Conservation (phyloP, 2,329 filamentous ascomycete genomes). For the Paraphaeosphaeria sporulosa region DNA sequence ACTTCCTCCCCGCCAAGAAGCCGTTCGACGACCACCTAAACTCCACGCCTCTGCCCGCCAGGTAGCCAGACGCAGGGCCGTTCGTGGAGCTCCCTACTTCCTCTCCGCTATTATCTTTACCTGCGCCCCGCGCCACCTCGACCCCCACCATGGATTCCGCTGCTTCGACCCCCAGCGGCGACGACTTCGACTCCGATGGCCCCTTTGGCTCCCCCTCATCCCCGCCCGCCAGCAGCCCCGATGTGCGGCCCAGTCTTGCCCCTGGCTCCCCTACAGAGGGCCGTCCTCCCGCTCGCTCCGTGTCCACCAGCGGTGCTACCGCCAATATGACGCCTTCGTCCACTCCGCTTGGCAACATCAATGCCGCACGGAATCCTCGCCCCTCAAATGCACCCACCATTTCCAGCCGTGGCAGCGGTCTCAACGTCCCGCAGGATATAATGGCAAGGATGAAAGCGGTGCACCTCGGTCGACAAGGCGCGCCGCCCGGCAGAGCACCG, state of each 20-base stretch:
- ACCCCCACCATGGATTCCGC: conserved; percentile 38
- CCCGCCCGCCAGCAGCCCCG: conserved; percentile 35
- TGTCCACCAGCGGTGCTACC: conserved; percentile 61
- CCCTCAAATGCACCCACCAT: conserved; percentile 52
- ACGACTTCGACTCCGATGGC: conserved; percentile 41
- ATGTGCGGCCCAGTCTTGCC: conserved; percentile 28
- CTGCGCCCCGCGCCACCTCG: conserved; percentile 11
- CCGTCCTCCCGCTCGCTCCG: conserved; percentile 65
- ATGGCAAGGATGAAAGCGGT: conserved; percentile 75
- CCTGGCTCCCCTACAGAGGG: conserved; percentile 34
- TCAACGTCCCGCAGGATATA: conserved; percentile 67
- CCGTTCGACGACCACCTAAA: conserved; percentile 4
- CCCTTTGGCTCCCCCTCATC: conserved; percentile 43
- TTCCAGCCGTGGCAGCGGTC: conserved; percentile 57
- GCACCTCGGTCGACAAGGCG: conserved; percentile 69
- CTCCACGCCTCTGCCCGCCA: background rate
- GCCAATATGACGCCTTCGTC: conserved; percentile 78
- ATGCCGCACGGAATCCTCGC: conserved; percentile 66
- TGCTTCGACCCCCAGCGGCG: conserved; percentile 40
- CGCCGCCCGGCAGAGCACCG: conserved; percentile 50
- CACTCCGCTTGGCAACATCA: conserved; percentile 81
- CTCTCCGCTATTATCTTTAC: conserved; percentile 15
- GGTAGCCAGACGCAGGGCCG: conserved; percentile 1
- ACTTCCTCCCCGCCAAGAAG: conserved; percentile 8
- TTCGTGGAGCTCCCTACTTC: conserved; percentile 12